Base-by-base conservation (phyloP, 768 basidiomycete species). In the Russula lepida region DNA sequence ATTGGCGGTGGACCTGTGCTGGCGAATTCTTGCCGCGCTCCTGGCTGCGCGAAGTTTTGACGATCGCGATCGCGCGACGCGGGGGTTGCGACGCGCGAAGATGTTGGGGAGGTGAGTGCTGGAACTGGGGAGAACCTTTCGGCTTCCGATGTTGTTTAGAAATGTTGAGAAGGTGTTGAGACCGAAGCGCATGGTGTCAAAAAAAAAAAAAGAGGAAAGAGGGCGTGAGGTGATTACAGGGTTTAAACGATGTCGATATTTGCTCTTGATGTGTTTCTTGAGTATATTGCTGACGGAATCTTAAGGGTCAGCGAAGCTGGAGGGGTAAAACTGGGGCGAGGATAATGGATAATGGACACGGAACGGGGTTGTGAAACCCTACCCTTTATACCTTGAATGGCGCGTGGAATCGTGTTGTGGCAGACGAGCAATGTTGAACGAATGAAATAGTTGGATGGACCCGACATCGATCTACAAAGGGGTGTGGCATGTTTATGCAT, bases 81-180 rank as follows among this genome's bases (percentile, higher is more conserved):
- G 60, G 35, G 60, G 21, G 50, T 57, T 49, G 37, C 43, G 60
- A 17, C 32, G 60, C 19, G 6, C 46, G 17, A 57, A 62, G 39
- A 63, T 47, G 51, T 54, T 63, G 44, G 52, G 62, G 12, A 62
- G 63, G 59, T 62, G 43, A 1, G 54, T n/a, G 21, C 23, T 37
- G 23, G 39, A 28, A 54, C 48, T 30, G 43, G 54, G 52, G n/a
- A 46, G 32, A 7, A 51, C 39, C 35, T 56, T 60, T 54, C 63
- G 63, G 11, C 27, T 4, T n/a, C 35, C 33, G 39, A 64, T 25
- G 25, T 43, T 43, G n/a, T 35, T 54, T 8, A 59, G 62, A 30
- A 48, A 33, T 11, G 43, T 41, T 9, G 62, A 27, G 13, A 61
- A n/a, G 49, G 21, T 35, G 43, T 51, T 51, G 55, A 56, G 43